Evolutionary conservation across 495 filamentous ascomycete species (phyloP).

Genomic region (Aspergillus affinis): DNA sequence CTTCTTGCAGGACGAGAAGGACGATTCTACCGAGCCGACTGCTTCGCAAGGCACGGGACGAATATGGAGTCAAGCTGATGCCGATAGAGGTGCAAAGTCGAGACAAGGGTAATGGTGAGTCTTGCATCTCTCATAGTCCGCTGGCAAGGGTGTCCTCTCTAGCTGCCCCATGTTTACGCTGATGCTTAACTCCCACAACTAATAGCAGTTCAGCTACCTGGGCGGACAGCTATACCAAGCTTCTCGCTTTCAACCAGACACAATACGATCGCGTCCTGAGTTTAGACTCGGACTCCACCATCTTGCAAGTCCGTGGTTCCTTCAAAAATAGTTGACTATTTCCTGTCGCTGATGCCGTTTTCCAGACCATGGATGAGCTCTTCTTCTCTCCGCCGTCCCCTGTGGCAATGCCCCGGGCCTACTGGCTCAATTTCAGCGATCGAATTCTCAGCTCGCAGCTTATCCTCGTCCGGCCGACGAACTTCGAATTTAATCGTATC

Average conservation of each 20-base stretch:
- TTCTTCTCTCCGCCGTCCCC: slow-evolving; percentile 56
- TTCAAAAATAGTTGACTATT: not conserved
- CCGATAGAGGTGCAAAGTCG: slow-evolving; percentile 51
- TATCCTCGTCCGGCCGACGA: slow-evolving; percentile 56
- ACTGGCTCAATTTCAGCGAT: slow-evolving; percentile 54
- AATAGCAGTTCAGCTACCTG: slow-evolving; percentile 39
- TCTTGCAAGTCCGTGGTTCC: slow-evolving; percentile 38
- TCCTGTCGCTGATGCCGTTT: not conserved
- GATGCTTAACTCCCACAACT: not conserved
- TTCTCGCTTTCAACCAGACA: slow-evolving; percentile 64
- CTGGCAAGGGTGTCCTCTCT: not conserved
- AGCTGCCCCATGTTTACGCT: too few species aligned
- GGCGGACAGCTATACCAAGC: slow-evolving; percentile 58
- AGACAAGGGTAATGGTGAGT: slow-evolving; percentile 32
- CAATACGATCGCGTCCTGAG: slow-evolving; percentile 59
- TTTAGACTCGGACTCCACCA: slow-evolving; percentile 60
- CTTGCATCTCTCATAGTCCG: slow-evolving; percentile 19
- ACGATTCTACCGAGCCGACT: slow-evolving; percentile 41
- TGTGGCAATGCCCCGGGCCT: slow-evolving; percentile 59
- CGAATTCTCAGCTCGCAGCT: slow-evolving; percentile 52
- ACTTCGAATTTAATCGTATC: slow-evolving; percentile 45
- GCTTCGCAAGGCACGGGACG: slow-evolving; percentile 54
- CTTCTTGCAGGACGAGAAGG: slow-evolving; percentile 32
- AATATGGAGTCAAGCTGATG: slow-evolving; percentile 54
- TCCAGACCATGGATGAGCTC: slow-evolving; percentile 58